Base-by-base conservation (phyloP, 371 early-diverging fungal species). In the Sporodiniella umbellata region DNA sequence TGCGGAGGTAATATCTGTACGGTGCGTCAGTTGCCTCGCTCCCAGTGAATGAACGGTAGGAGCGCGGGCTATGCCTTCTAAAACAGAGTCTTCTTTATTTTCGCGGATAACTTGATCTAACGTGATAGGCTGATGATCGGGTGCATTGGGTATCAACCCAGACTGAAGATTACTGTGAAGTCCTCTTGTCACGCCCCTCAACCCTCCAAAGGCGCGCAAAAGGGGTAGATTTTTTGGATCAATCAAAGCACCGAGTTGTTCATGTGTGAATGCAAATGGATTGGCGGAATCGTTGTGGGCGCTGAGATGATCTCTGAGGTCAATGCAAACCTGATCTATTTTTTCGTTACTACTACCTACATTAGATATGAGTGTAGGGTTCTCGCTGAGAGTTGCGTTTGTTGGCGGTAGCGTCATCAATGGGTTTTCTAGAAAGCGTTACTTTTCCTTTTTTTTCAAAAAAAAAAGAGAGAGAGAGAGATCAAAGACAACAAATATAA, bases 141-240 rank as follows among this genome's bases (percentile, higher is more conserved):
- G 55, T 24, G 51, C 43, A 43, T 66, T 53, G 3, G 56, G 45
- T 6, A 59, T 64, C 25, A 86, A 60, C 50, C 86, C 87, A 23
- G 47, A 33, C 12, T 51, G 52, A 6, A 71, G 51, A 48, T 85
- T 60, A 12, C 76, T 68, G 33, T 80, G 78, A 4, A 86, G 65
- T 47, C 80, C 85, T 17, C 71, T 66, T 38, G 81, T 58, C 7
- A 86, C 44, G 11, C 82, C 78, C 17, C 60, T 60, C 10, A 78
- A 42, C 19, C 85, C 83, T 43, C 80, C 80, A 33, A 58, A 73
- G 4, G 49, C 42, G n/a, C 54, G 51, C 17, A 85, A 58, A 4
- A 73, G 59, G 11, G 70, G 66, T 19, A 79, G 50, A 17, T 78
- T 69, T 53, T 83, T 82, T 11, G 83, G 83, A 64, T 85, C 85